Evolutionary conservation across 371 early-diverging fungal genomes (phyloP).

Genomic region (Aphelidium insulamus): DNA sequence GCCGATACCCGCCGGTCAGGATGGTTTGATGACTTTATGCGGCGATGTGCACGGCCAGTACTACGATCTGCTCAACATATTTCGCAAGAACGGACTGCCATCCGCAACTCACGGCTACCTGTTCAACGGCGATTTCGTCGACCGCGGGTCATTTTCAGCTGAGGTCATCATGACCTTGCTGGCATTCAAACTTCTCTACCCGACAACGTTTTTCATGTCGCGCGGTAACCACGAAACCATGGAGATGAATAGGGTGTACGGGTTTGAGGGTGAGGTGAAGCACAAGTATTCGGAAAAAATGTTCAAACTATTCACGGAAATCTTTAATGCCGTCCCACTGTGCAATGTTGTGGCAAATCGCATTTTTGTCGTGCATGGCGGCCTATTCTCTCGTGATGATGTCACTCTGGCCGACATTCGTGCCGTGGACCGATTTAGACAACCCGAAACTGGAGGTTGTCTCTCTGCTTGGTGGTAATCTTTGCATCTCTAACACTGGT

Average conservation of each 20-base stretch:
- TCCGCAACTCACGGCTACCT: conserved; percentile 56
- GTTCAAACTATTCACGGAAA: conserved; percentile 80
- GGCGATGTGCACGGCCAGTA: conserved; percentile 99
- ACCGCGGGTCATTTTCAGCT: conserved; percentile 86
- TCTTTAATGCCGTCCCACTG: conserved; percentile 84
- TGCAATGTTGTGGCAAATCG: conserved; percentile 75
- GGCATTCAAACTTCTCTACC: conserved; percentile 75
- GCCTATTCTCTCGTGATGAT: conserved; percentile 73
- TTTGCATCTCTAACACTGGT: background rate
- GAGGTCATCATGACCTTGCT: conserved; percentile 88
- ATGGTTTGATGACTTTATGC: conserved; percentile 64
- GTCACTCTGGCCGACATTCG: conserved; percentile 81
- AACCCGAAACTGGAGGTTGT: conserved; percentile 21
- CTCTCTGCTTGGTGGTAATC: background rate
- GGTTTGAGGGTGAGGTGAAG: conserved; percentile 93
- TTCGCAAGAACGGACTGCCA: conserved; percentile 72
- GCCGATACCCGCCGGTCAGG: conserved; percentile 41
- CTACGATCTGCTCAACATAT: conserved; percentile 88
- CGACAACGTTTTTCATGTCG: conserved; percentile 57
- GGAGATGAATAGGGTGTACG: conserved; percentile 95
- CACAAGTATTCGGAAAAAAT: conserved; percentile 74
- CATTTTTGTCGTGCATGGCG: conserved; percentile 95
- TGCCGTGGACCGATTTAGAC: conserved; percentile 62
- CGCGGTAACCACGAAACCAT: conserved; percentile 98
- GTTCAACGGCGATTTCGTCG: conserved; percentile 97